Evolutionary conservation across 345 rosid genomes (phyloP).

Genomic region (Litchi chinensis): DNA sequence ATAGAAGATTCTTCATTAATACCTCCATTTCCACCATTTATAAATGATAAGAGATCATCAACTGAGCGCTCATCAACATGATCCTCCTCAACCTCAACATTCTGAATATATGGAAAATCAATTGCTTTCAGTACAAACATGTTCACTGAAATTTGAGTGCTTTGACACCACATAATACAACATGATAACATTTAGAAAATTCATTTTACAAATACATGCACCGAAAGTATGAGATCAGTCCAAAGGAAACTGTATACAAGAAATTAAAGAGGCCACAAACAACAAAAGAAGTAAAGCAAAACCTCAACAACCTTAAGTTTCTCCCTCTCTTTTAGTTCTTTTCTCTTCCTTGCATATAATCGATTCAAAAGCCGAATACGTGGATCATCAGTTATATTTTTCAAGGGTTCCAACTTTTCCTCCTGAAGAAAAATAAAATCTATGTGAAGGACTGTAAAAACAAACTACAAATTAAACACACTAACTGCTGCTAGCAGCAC

Average conservation of each 20-base stretch:
- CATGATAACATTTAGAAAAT: background rate
- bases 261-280: background rate
- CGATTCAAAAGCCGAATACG: slow-evolving; percentile 67
- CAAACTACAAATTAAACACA: slow-evolving; percentile 15
- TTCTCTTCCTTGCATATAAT: slow-evolving; percentile 67
- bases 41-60: slow-evolving; percentile 65
- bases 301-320: slow-evolving; percentile 48
- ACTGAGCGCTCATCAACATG: slow-evolving; percentile 65
- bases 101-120: slow-evolving; percentile 37
- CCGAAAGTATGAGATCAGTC: background rate
- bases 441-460: slow-evolving; percentile 18
- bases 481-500: slow-evolving; percentile 26
- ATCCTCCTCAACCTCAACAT: slow-evolving; percentile 61
- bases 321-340: slow-evolving; percentile 62
- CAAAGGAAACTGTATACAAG: background rate
- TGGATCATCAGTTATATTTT: slow-evolving; percentile 63
- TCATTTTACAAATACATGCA: background rate
- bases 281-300: slow-evolving; percentile 1
- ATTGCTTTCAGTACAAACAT: background rate
- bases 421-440: slow-evolving; percentile 42
- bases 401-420: slow-evolving; percentile 74
- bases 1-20: slow-evolving; percentile 10
- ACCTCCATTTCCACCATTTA: slow-evolving; percentile 65
- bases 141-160: background rate
- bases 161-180: background rate